These are phyloP conservation scores for Jackrogersella minutella DNA, from an alignment of 495 filamentous ascomycete species.

Conservation along the genomic window DNA sequence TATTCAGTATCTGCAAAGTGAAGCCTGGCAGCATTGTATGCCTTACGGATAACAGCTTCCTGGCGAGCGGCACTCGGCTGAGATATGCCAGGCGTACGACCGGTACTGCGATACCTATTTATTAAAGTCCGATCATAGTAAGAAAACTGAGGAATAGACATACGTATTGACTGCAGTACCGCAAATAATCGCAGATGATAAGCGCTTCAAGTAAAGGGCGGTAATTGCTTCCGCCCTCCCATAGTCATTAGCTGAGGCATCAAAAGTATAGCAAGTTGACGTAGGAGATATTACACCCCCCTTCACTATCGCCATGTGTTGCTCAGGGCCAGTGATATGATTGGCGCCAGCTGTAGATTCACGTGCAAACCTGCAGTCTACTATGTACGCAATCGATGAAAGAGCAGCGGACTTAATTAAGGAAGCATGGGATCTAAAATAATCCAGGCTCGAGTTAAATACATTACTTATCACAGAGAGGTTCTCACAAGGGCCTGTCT, in stretches of 20 bases:
- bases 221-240: conserved; percentile 65
- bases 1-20: conserved; percentile 52
- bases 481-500: too few species aligned
- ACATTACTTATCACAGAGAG: too few species aligned
- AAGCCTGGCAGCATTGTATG: conserved; percentile 51
- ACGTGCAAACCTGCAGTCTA: too few species aligned
- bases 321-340: conserved; percentile 50
- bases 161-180: conserved; percentile 59
- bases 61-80: conserved; percentile 59
- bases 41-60: conserved; percentile 54
- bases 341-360: too few species aligned
- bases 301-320: conserved; percentile 41
- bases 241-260: conserved; percentile 68
- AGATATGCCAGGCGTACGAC: conserved; percentile 58
- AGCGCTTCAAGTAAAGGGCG: conserved; percentile 63
- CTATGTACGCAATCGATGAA: conserved; percentile 7
- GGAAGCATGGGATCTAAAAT: neutral
- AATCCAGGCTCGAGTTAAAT: too few species aligned
- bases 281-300: conserved; percentile 34
- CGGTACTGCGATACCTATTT: too few species aligned
- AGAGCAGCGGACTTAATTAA: neutral
- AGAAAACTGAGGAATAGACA: too few species aligned
- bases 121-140: too few species aligned
- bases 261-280: conserved; percentile 53
- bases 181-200: conserved; percentile 63